Evolutionary conservation across 176 grass and related monocot genomes (phyloP), one percentile per base, ranked within the genome.

Genomic region (Oryza rufipogon): DNA sequence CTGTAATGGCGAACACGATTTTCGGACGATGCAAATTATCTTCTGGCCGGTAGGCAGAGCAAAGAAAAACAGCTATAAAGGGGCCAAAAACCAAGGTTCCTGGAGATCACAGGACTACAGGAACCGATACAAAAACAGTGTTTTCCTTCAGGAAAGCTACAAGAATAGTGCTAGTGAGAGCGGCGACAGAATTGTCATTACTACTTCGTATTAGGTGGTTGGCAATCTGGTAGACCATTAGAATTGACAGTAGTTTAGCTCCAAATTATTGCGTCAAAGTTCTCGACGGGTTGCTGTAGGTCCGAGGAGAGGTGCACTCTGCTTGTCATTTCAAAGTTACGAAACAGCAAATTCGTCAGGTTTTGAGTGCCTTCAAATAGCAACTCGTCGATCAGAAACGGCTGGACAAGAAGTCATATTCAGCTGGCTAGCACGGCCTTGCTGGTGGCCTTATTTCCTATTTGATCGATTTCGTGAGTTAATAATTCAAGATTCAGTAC

Each of bases 211-310:
- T 22, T 14, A 10, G 9, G 4, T 19, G 16, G 52, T 16, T 20
- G 16, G 52, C 19, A 36, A 12, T 41, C 9, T 20, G 16, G 52
- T 56, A 36, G 19, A 41, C 9, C 64, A 47, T 70, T 15, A 41
- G 70, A 85, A 60, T 76, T 9, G 77, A 81, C 64, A 32, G 0
- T 63, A 71, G 71, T 81, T 76, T 11, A 71, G 41, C 68, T 60
- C 15, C 70, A 33, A 34, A 85, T 52, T 6, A 81, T 70, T 9
- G 49, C 11, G 39, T 39, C 69, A 20, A 26, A 39, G 41, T 73
- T 4, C 64, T 70, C 39, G 7, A 65, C 4, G 10, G 42, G 11
- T 76, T 49, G 52, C 71, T 17, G 30, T 81, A 72, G 47, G 47
- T 49, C 47, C 28, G 73, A 33, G 17, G 7, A 16, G 71, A 51